Conservation (phyloP, 371 early-diverging fungal genomes). For the Syncephalastrum racemosum region DNA sequence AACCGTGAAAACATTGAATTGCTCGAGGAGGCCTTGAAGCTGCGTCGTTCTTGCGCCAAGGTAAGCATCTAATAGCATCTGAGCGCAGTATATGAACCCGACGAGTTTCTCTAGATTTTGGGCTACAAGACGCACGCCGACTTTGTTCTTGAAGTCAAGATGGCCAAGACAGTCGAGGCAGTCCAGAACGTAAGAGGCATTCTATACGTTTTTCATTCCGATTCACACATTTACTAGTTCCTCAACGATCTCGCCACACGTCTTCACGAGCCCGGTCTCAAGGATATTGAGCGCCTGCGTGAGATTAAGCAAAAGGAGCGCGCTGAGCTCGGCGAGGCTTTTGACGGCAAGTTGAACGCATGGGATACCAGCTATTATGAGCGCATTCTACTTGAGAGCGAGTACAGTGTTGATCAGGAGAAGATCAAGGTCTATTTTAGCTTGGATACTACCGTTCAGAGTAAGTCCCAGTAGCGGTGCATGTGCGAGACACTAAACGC, state of each 20-base stretch:
- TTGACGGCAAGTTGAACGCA: constrained; percentile 58
- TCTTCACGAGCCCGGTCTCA: constrained; percentile 57
- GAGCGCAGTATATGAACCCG: neutral
- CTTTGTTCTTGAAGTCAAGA: constrained; percentile 75
- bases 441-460: constrained; percentile 50
- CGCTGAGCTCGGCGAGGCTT: constrained; percentile 36
- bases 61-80: constrained; percentile 10
- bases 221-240: constrained; percentile 41
- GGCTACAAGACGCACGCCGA: constrained; percentile 79
- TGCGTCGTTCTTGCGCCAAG: constrained; percentile 62
- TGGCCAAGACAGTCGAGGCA: constrained; percentile 77
- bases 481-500: neutral
- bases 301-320: constrained; percentile 52
- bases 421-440: constrained; percentile 79
- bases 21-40: constrained; percentile 53
- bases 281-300: constrained; percentile 59
- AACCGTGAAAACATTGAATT: constrained; percentile 62
- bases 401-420: constrained; percentile 76
- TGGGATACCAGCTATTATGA: constrained; percentile 84
- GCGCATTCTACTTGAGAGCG: constrained; percentile 65
- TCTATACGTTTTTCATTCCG: neutral
- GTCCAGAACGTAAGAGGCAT: constrained; percentile 49
- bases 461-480: constrained; percentile 20
- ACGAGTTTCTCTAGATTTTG: constrained; percentile 41
- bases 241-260: constrained; percentile 60